These are phyloP conservation scores for Pythium aquatile DNA, from an alignment of 352 stramenopile genomes.

Conservation along the genomic window DNA sequence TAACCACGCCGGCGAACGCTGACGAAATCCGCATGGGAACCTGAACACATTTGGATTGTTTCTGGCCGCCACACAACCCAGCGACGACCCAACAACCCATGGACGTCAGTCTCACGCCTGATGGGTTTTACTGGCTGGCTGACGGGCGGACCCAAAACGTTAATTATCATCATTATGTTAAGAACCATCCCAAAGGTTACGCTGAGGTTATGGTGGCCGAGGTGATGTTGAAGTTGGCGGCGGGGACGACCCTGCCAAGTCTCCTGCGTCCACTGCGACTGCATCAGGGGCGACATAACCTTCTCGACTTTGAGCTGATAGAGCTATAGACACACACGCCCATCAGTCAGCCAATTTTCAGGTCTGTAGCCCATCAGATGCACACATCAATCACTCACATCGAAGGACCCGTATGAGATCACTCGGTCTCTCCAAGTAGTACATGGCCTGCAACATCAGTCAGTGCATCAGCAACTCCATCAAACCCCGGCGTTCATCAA, in stretches of 20 bases:
- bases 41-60: conserved; percentile 8
- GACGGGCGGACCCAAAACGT: not conserved
- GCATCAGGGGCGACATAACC: conserved; percentile 28
- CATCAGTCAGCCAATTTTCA: not conserved
- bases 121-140: conserved; percentile 6
- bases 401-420: conserved; percentile 60
- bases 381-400: conserved; percentile 33
- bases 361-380: too few relatives aligned
- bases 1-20: conserved; percentile 4
- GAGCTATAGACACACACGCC: conserved; percentile 26
- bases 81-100: conserved; percentile 4
- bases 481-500: not conserved
- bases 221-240: conserved; percentile 3
- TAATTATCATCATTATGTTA: not conserved
- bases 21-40: conserved; percentile 7
- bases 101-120: not conserved
- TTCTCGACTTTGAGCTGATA: conserved; percentile 60
- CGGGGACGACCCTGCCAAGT: not conserved
- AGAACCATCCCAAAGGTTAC: not conserved
- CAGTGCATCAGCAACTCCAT: not conserved
- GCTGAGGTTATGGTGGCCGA: not conserved
- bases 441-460: conserved; percentile 51
- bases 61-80: conserved; percentile 4
- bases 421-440: conserved; percentile 55
- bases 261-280: conserved; percentile 1